Evolutionary conservation across 257 asterid genomes (phyloP).

Genomic region (Jasminum sambac): DNA sequence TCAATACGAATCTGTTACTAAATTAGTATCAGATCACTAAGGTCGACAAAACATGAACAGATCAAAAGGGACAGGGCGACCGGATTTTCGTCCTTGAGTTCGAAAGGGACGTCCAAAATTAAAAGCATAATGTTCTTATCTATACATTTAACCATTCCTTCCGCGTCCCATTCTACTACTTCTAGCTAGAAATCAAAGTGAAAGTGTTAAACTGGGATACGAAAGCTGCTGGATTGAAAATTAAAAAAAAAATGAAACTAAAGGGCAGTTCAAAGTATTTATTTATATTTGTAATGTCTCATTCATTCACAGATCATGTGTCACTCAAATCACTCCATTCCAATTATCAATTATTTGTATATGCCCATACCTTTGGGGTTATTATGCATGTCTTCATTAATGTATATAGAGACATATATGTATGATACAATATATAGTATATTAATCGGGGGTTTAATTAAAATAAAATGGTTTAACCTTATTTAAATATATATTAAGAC

Average conservation of each 20-base stretch:
- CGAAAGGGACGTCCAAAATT: not conserved
- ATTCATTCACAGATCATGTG: constrained; percentile 15
- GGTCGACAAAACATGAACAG: not conserved
- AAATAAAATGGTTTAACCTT: too few species aligned
- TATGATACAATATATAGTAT: too few species aligned
- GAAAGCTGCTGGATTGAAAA: constrained; percentile 23
- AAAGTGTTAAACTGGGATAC: not conserved
- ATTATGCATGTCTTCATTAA: not conserved
- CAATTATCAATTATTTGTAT: not conserved
- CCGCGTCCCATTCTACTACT: constrained; percentile 28
- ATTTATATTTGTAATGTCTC: constrained; percentile 21
- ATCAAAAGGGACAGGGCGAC: not conserved
- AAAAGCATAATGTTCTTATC: constrained; percentile 2
- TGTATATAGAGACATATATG: too few species aligned
- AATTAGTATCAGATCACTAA: too few species aligned
- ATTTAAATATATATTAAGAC: too few species aligned
- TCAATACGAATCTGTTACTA: too few species aligned
- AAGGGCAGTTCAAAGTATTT: constrained; percentile 29
- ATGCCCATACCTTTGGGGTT: not conserved
- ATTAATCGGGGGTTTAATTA: too few species aligned
- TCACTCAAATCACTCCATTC: not conserved
- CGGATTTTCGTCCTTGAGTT: not conserved
- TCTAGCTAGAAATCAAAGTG: constrained; percentile 17
- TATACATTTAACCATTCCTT: constrained; percentile 12
- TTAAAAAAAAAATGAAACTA: constrained; percentile 12